These are phyloP conservation scores for Trichoderma reesei DNA, from an alignment of 495 filamentous ascomycete species.

Conservation along the genomic window DNA sequence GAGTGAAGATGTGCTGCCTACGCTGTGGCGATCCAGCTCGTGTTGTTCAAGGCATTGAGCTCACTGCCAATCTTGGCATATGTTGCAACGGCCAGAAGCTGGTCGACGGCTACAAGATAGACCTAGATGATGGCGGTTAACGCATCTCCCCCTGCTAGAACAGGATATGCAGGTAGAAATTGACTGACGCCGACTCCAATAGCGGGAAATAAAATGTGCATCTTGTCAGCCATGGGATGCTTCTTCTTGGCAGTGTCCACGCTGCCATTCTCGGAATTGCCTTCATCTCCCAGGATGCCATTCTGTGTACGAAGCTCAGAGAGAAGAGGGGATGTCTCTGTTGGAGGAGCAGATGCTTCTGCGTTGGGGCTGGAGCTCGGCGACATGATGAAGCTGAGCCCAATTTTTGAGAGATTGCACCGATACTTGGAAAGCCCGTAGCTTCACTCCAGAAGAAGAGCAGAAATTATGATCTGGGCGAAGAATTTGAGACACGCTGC, in stretches of 20 bases:
- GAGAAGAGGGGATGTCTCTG: constrained; percentile 19
- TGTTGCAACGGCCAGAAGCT: constrained; percentile 69
- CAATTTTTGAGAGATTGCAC: not conserved
- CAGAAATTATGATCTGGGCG: not conserved
- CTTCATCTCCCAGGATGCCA: not conserved
- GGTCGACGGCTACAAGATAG: constrained; percentile 67
- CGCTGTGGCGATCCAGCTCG: constrained; percentile 79
- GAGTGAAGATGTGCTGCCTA: too few relatives aligned
- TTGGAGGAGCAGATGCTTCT: not conserved
- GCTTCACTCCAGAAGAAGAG: not conserved
- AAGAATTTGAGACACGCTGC: too few relatives aligned
- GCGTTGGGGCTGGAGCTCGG: not conserved
- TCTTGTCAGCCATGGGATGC: constrained; percentile 32
- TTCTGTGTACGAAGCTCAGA: not conserved
- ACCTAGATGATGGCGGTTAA: constrained; percentile 32
- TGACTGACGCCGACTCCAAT: constrained; percentile 49
- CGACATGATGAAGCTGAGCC: not conserved
- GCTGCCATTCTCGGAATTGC: constrained; percentile 10
- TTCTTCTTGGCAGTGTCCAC: constrained; percentile 25
- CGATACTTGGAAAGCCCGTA: not conserved
- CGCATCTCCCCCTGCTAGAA: not conserved
- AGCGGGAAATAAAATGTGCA: constrained; percentile 47
- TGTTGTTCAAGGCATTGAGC: constrained; percentile 64
- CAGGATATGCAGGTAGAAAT: constrained; percentile 12
- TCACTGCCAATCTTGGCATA: constrained; percentile 79